Evolutionary conservation across 306 rosid species (phyloP).

Genomic region (Trifolium fragiferum): DNA sequence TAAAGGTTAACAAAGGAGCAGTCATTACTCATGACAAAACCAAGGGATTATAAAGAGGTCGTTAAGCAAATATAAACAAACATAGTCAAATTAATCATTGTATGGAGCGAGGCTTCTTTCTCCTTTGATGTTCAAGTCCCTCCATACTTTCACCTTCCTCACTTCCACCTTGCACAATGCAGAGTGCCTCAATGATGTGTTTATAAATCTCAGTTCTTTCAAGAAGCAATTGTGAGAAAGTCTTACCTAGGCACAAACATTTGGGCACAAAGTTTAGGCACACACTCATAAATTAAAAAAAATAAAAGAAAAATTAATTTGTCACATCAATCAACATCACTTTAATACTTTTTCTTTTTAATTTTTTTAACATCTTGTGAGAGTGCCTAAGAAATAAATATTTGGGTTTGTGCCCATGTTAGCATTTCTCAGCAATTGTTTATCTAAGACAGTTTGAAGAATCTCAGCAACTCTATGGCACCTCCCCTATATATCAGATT

Average conservation of each 20-base stretch:
- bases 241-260: too few relatives aligned
- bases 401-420: too few relatives aligned
- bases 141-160: constrained; percentile 6
- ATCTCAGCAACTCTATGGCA: constrained; percentile 3
- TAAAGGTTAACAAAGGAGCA: too few relatives aligned
- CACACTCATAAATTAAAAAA: too few relatives aligned
- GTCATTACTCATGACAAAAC: not conserved
- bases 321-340: too few relatives aligned
- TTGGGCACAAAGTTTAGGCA: too few relatives aligned
- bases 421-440: not conserved
- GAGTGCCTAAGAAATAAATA: too few relatives aligned
- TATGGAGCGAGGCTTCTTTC: not conserved
- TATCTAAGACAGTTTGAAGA: not conserved
- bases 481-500: not conserved
- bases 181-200: not conserved
- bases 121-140: not conserved
- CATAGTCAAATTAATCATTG: not conserved
- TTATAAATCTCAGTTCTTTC: not conserved
- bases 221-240: not conserved
- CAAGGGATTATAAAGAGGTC: not conserved
- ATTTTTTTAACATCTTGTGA: too few relatives aligned
- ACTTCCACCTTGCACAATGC: not conserved
- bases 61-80: not conserved
- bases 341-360: too few relatives aligned
- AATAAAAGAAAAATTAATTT: too few relatives aligned